Base-by-base conservation (phyloP, 306 rosid species). In the Astragalus glycyphyllos region DNA sequence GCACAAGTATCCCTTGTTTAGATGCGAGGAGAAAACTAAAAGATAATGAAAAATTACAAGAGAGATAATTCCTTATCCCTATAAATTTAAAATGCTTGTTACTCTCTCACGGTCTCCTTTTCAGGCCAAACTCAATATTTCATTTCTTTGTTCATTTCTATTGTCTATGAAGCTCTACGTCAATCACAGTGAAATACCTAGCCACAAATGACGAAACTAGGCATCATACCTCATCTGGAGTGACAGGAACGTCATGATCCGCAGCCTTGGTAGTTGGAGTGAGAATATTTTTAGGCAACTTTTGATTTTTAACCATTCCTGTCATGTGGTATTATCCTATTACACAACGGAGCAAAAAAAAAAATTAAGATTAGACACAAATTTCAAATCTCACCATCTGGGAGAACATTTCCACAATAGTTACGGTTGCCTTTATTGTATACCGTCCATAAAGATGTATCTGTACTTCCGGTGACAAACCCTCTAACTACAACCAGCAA, bases 261-360 rank as follows among this genome's bases (percentile, higher is more conserved):
- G 82, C 88, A 73, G 99, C 97, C 80, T 94, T 94, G 54, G 99
- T 91, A 60, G 99, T 94, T 57, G 97, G 99, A 42, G 99, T 91
- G 73, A 94, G 88, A 67, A 94, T 94, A 85, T 80, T 89, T 61
- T 80, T 48, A 41, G 87, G 74, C 73, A 94, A 87, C 85, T 86
- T 94, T 68, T 94, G 88, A 72, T 90, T 94, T 83, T 94, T 94
- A 12, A 83, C 88, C 87, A 94, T 68, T 58, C 96, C 99, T 91
- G 67, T 54, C 23, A 73, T 35, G 69, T 63, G 41, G 15, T 41
- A 69, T 64, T 57, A 74, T 35, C 65, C 57, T 35, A 76, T 83
- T 62, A 83, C 40, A 65, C 6, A 50, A 14, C 17, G 20, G 54
- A 6, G 11, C 7, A 35, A 10, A 13, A 20, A 23, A 29, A 1